Evolutionary conservation across 495 filamentous ascomycete species (phyloP).

Genomic region (Penicillium bialowiezense): DNA sequence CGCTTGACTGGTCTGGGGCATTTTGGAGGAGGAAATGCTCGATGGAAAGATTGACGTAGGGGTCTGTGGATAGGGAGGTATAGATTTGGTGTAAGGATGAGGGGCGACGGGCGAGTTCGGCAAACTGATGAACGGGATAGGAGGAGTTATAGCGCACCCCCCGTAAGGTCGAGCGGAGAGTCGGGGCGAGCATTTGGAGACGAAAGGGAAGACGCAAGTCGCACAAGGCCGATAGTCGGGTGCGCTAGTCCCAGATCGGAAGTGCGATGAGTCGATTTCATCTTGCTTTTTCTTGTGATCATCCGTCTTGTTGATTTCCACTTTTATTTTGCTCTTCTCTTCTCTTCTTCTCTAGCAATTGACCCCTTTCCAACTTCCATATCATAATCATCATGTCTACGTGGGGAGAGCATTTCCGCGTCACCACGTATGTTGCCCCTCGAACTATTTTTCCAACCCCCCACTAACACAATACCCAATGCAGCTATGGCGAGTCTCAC

Average conservation of each 20-base stretch:
- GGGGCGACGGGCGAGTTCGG: conserved; percentile 39
- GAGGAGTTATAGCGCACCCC: conserved; percentile 34
- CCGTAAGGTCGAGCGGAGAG: too few species aligned
- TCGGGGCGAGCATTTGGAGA: conserved; percentile 17
- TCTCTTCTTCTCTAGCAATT: not conserved
- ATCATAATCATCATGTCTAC: conserved; percentile 67
- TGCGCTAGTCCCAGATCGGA: conserved; percentile 32
- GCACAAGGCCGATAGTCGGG: conserved; percentile 28
- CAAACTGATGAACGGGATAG: conserved; percentile 34
- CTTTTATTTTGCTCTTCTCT: not conserved
- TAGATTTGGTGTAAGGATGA: conserved; percentile 66
- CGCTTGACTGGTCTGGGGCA: conserved; percentile 62
- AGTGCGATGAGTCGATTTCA: conserved; percentile 28
- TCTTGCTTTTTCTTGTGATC: conserved; percentile 10
- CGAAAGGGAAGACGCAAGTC: not conserved
- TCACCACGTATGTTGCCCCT: conserved; percentile 69
- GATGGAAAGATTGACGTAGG: conserved; percentile 93
- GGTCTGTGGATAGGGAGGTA: conserved; percentile 68
- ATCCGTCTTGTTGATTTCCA: not conserved
- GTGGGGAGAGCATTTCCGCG: conserved; percentile 80
- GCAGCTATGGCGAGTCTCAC: conserved; percentile 85
- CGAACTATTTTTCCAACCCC: conserved; percentile 2
- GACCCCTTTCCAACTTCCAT: not conserved
- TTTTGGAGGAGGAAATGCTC: conserved; percentile 85
- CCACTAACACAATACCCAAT: conserved; percentile 5